Evolutionary conservation across 2,329 filamentous ascomycete genomes (phyloP), one percentile per base, ranked within the genome.

Genomic region (Exophiala sp.): DNA sequence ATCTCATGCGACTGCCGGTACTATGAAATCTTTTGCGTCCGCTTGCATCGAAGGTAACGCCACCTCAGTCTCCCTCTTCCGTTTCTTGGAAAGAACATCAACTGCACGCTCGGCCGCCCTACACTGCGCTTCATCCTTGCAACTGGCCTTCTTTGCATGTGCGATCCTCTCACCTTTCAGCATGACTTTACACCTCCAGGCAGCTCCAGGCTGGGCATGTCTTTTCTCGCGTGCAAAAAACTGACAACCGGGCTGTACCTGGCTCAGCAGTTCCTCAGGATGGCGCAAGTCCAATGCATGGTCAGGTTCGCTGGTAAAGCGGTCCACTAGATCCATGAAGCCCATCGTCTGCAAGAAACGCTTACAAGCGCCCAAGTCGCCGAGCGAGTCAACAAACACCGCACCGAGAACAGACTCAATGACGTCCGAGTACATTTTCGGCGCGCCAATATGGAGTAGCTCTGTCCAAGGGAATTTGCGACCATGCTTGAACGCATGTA

Each of bases 351-450:
- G 73, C 0, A 88, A 64, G 30, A 96, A 74, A 0, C 46, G 62
- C 43, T 76, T 71, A 60, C 88, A 94, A 0, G 64, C 65, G 0
- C 70, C 70, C 11, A 88, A 63, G 1, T 77, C 74, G 0, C 85
- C 85, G 0, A 75, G 58, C 0, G 76, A 86, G 65, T 97, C 93
- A 16, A 95, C 72, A 73, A 86, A 96, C 0, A 96, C 75, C 0
- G 89, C 90, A 0, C 87, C 91, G 0, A 97, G 67, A 0, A 94
- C 65, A 24, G 80, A 79, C 69, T 97, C 91, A 8, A 96, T 73
- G 6, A 96, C 69, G 65, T 96, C 90, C 0, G 85, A 91, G 66
- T 85, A 84, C 66, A 87, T 86, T 63, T 96, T 96, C 13, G 79
- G 79, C 0, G 82, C 75, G 11, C 76, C 73, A 1, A 94, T 71